These are phyloP conservation scores for Berberis vulgaris DNA, from an alignment of 164 flowering plant species.

Conservation along the genomic window DNA sequence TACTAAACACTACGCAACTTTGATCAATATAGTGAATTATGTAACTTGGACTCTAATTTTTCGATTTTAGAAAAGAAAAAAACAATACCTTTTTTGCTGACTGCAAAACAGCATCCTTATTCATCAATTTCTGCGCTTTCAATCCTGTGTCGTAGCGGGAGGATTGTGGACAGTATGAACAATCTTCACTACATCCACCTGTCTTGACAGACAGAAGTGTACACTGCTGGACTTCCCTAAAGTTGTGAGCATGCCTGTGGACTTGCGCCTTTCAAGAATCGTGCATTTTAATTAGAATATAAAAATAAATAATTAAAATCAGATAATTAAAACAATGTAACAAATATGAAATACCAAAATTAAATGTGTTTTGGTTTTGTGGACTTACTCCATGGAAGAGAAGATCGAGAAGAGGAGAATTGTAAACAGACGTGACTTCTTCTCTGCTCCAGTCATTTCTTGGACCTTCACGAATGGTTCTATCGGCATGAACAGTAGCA, in stretches of 20 bases:
- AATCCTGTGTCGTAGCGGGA: conserved; percentile 85
- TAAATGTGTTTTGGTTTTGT: background rate
- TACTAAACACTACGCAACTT: too few relatives aligned
- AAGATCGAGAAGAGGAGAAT: conserved; percentile 91
- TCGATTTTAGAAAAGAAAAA: conserved; percentile 1
- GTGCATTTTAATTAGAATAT: background rate
- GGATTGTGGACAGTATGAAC: conserved; percentile 97
- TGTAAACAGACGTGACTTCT: conserved; percentile 62
- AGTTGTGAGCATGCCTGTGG: conserved; percentile 91
- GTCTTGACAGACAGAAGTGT: conserved; percentile 94
- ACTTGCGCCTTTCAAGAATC: conserved; percentile 84
- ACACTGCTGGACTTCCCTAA: conserved; percentile 98
- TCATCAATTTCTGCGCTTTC: conserved; percentile 85
- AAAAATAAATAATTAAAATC: background rate
- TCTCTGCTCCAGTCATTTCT: conserved; percentile 70
- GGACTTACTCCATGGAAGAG: conserved; percentile 84
- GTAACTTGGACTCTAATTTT: too few relatives aligned
- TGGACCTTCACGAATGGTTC: conserved; percentile 62
- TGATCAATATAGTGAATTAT: too few relatives aligned
- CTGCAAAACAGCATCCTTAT: conserved; percentile 71
- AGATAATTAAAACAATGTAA: background rate
- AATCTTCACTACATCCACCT: conserved; percentile 98
- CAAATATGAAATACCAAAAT: background rate
- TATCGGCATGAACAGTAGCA: conserved; percentile 73
- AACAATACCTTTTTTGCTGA: conserved; percentile 66